Conservation (phyloP, 768 basidiomycete species). For the Suillus decipiens region DNA sequence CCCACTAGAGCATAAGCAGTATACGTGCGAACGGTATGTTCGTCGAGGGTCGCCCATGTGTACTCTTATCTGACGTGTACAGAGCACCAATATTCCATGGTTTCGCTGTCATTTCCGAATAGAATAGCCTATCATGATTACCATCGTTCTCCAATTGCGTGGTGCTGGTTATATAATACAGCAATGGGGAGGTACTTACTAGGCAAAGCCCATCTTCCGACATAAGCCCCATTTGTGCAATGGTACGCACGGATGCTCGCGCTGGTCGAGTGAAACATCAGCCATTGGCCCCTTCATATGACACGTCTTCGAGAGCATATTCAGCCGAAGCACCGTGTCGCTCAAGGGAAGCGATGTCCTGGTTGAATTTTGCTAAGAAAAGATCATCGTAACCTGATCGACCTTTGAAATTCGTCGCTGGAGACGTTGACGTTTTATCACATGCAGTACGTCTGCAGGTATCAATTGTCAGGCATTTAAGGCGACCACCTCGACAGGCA, state of each 20-base stretch:
- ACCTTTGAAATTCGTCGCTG: not conserved
- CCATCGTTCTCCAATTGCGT: no score
- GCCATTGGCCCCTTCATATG: not conserved
- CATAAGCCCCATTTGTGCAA: not conserved
- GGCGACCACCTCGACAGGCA: not conserved
- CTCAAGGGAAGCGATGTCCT: not conserved
- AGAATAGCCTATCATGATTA: no score
- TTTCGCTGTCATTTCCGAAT: no score
- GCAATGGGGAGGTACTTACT: not conserved
- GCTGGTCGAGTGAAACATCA: not conserved
- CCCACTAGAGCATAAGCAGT: no score
- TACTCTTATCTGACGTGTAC: no score
- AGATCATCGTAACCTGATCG: not conserved
- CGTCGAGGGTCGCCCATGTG: no score
- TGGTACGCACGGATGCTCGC: not conserved
- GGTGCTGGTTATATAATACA: not conserved
- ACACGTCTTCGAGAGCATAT: not conserved
- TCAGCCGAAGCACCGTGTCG: not conserved
- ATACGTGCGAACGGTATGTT: no score
- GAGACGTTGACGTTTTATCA: not conserved
- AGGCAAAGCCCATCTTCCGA: not conserved
- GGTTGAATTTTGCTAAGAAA: not conserved
- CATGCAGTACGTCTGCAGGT: not conserved
- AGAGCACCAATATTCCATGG: no score
- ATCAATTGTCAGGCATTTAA: not conserved